These are phyloP conservation scores for Nitzschia sp. DNA, from an alignment of 108 stramenopile genomes.

Conservation along the genomic window DNA sequence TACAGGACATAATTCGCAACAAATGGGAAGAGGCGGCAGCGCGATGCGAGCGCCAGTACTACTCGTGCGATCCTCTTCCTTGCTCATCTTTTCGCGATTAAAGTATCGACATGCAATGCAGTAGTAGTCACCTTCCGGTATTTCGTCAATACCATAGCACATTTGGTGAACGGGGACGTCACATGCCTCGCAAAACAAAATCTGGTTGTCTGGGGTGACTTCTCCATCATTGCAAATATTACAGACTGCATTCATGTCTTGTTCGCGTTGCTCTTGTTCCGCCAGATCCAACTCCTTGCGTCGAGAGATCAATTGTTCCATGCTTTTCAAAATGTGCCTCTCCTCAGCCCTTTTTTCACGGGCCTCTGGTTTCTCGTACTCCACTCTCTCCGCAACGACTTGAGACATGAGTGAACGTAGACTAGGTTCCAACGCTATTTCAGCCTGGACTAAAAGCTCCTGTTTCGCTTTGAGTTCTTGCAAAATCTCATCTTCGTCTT, in stretches of 20 bases:
- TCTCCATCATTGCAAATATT: slow-evolving; percentile 87
- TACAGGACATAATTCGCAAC: slow-evolving; percentile 83
- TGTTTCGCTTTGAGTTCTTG: slow-evolving; percentile 51
- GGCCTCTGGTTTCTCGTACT: slow-evolving; percentile 44
- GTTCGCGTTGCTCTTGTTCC: slow-evolving; percentile 72
- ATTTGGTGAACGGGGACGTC: slow-evolving; percentile 87
- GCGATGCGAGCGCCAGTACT: not conserved
- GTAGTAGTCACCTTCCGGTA: slow-evolving; percentile 90
- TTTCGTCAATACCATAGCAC: slow-evolving; percentile 84
- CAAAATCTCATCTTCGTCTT: slow-evolving; percentile 39
- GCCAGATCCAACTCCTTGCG: slow-evolving; percentile 62
- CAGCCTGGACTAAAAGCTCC: slow-evolving; percentile 40
- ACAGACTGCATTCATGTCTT: slow-evolving; percentile 90
- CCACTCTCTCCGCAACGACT: slow-evolving; percentile 46
- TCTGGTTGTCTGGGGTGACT: slow-evolving; percentile 87
- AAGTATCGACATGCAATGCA: slow-evolving; percentile 78
- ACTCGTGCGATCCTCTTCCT: not conserved
- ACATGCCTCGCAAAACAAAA: slow-evolving; percentile 90
- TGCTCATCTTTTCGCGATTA: slow-evolving; percentile 59
- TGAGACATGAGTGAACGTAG: slow-evolving; percentile 46
- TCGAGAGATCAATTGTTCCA: slow-evolving; percentile 41
- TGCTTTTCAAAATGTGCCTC: slow-evolving; percentile 35
- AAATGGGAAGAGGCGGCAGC: slow-evolving; percentile 47
- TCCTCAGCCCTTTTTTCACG: slow-evolving; percentile 27
- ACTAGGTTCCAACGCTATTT: slow-evolving; percentile 51